These are phyloP conservation scores for Aspergillus cavernicola DNA, from an alignment of 495 filamentous ascomycete genomes.

Conservation along the genomic window DNA sequence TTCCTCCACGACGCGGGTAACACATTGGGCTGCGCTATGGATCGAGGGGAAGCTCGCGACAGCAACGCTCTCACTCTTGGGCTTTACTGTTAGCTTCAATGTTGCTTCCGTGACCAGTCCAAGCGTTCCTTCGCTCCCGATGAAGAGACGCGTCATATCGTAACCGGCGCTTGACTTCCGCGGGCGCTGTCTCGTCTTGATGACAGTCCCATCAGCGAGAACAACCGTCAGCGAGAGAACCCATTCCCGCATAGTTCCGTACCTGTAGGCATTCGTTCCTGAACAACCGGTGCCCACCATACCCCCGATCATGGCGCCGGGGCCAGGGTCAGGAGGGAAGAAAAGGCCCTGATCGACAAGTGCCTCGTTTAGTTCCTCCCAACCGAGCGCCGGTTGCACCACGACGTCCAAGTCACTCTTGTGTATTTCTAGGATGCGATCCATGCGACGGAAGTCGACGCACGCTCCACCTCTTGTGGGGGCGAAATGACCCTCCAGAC, in stretches of 20 bases:
- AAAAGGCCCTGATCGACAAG: slow-evolving; percentile 55
- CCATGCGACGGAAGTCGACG: slow-evolving; percentile 63
- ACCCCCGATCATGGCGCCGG: slow-evolving; percentile 64
- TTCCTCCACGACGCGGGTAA: slow-evolving; percentile 55
- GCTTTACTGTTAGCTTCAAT: slow-evolving; percentile 60
- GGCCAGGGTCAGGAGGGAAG: slow-evolving; percentile 65
- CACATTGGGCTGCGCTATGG: slow-evolving; percentile 55
- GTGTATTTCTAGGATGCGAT: slow-evolving; percentile 54
- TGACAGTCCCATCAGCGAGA: slow-evolving; percentile 61
- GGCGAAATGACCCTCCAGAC: slow-evolving; percentile 60
- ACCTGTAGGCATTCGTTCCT: slow-evolving; percentile 65
- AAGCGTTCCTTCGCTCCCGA: slow-evolving; percentile 63
- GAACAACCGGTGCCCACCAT: slow-evolving; percentile 67
- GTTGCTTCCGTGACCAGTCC: slow-evolving; percentile 63
- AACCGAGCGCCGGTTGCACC: slow-evolving; percentile 64
- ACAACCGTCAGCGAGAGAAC: slow-evolving; percentile 61
- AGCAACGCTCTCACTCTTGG: slow-evolving; percentile 58
- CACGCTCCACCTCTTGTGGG: slow-evolving; percentile 59
- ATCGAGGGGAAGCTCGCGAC: slow-evolving; percentile 58
- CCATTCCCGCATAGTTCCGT: slow-evolving; percentile 69
- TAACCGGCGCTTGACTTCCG: slow-evolving; percentile 65
- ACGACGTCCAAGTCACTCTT: slow-evolving; percentile 59
- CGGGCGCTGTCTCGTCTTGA: slow-evolving; percentile 62
- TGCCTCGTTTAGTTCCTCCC: slow-evolving; percentile 59
- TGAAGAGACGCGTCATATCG: slow-evolving; percentile 59